phyloP scores from a whole-genome alignment of 805 yeast species.

The Saccharomyces eubayanus region DNA sequence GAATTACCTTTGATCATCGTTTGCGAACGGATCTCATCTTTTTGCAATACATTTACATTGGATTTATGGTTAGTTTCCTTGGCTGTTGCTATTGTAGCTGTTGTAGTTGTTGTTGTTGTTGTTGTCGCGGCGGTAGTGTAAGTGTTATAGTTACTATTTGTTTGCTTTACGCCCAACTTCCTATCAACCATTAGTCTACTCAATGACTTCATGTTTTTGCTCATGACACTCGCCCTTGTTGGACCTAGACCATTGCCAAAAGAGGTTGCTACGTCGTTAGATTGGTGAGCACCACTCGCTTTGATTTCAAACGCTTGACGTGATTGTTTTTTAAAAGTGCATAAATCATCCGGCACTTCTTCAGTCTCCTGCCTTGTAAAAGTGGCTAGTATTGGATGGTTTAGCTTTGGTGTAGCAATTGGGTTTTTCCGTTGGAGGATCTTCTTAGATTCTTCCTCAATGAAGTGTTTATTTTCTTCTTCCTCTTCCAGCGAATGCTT shows the following conservation, averaged over 20 bases:
- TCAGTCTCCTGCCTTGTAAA: constrained; percentile 27
- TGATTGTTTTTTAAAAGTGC: constrained; percentile 17
- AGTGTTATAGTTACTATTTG: constrained; percentile 9
- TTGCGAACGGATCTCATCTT: not conserved
- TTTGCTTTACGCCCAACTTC: constrained; percentile 29
- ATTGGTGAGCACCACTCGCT: constrained; percentile 32
- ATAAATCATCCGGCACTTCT: constrained; percentile 27
- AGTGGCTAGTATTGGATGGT: constrained; percentile 6
- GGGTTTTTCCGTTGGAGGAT: constrained; percentile 37
- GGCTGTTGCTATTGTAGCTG: constrained; percentile 3
- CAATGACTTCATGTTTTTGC: constrained; percentile 24
- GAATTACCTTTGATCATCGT: not conserved
- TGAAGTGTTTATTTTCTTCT: constrained; percentile 31
- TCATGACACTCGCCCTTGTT: constrained; percentile 28
- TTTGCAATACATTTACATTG: not conserved
- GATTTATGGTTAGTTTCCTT: not conserved
- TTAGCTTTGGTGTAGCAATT: constrained; percentile 5
- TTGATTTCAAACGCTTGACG: constrained; percentile 28
- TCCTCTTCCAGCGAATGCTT: constrained; percentile 6
- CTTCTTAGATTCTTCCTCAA: constrained; percentile 26
- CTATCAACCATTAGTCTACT: constrained; percentile 28
- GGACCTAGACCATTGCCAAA: constrained; percentile 31
- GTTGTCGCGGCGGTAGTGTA: not conserved
- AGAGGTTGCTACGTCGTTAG: constrained; percentile 31
- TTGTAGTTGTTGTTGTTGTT: constrained; percentile 3